Evolutionary conservation across 495 filamentous ascomycete genomes (phyloP).

Genomic region (Margaritispora aquatica): DNA sequence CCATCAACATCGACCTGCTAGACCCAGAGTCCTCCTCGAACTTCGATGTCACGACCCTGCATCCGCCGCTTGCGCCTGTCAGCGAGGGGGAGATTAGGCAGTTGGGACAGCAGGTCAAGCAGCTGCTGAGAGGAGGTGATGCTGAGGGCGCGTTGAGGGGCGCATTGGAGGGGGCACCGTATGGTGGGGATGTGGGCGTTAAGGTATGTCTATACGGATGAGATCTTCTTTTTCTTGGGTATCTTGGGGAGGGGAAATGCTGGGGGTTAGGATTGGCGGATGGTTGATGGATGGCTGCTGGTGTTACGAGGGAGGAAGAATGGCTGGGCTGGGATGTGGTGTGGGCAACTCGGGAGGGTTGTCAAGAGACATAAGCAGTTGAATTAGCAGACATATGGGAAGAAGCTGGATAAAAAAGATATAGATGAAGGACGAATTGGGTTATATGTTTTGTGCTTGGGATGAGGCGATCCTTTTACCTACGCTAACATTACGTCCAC

Average conservation of each 20-base stretch:
- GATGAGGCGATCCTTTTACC: neutral
- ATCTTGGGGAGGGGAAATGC: neutral
- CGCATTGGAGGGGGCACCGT: slow-evolving; percentile 69
- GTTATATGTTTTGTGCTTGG: too few species aligned
- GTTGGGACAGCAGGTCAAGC: slow-evolving; percentile 70
- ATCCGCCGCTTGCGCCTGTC: slow-evolving; percentile 60
- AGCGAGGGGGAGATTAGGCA: slow-evolving; percentile 66
- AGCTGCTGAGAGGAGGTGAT: slow-evolving; percentile 80
- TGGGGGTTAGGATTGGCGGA: neutral
- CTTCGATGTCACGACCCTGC: slow-evolving; percentile 76
- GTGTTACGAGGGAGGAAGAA: too few species aligned
- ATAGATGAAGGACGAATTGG: too few species aligned
- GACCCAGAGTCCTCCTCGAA: slow-evolving; percentile 83
- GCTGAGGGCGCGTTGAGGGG: slow-evolving; percentile 74
- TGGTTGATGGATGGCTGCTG: too few species aligned
- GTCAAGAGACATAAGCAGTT: too few species aligned
- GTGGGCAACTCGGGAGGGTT: too few species aligned
- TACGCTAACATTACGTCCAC: slow-evolving; percentile 3
- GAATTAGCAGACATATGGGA: neutral
- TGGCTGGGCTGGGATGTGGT: too few species aligned
- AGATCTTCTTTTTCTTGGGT: neutral
- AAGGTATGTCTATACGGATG: slow-evolving; percentile 65
- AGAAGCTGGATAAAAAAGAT: neutral
- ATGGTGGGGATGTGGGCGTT: slow-evolving; percentile 47
- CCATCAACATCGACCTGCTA: slow-evolving; percentile 86